Evolutionary conservation across 352 stramenopile species (phyloP).

Genomic region (Phytophthora idaei): DNA sequence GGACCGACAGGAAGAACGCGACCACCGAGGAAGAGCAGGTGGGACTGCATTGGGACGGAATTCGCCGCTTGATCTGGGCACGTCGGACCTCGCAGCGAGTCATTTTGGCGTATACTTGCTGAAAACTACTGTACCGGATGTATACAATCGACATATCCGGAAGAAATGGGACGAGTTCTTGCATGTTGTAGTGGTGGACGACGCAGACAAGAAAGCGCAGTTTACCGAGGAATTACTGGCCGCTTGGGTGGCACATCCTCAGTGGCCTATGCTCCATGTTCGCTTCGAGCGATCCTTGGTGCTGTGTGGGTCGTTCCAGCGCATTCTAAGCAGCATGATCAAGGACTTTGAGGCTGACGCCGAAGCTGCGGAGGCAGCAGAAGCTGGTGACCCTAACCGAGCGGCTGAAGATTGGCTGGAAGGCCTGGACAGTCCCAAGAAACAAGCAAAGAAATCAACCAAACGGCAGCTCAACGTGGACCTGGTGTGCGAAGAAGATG

Average conservation of each 20-base stretch:
- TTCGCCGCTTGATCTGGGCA: conserved; percentile 13
- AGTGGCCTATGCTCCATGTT: conserved; percentile 69
- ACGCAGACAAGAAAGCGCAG: conserved; percentile 63
- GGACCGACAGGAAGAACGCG: conserved; percentile 51
- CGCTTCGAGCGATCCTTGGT: conserved; percentile 56
- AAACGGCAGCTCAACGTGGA: conserved; percentile 56
- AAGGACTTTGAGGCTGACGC: conserved; percentile 35
- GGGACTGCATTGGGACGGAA: conserved; percentile 16
- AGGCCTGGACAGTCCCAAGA: conserved; percentile 29
- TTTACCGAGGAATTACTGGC: conserved; percentile 68
- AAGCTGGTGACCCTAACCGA: conserved; percentile 21
- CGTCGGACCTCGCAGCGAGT: conserved; percentile 41
- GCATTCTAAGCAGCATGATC: conserved; percentile 51
- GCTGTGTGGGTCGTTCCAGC: conserved; percentile 58
- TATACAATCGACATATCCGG: conserved; percentile 61
- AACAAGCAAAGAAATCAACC: conserved; percentile 11
- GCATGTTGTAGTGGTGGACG: conserved; percentile 61
- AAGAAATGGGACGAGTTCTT: conserved; percentile 80
- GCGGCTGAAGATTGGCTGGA: conserved; percentile 35
- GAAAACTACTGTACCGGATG: conserved; percentile 62
- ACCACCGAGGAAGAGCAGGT: conserved; percentile 38
- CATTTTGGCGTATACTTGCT: conserved; percentile 69
- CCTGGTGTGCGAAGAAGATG: conserved; percentile 51
- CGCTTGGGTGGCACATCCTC: conserved; percentile 60
- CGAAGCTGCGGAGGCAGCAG: conserved; percentile 28